A percentile compares a stretch with the other conserved stretches of the same genome.
Evolutionary conservation across 2,329 filamentous ascomycete genomes (phyloP).

Genomic region (Thelonectria olida): DNA sequence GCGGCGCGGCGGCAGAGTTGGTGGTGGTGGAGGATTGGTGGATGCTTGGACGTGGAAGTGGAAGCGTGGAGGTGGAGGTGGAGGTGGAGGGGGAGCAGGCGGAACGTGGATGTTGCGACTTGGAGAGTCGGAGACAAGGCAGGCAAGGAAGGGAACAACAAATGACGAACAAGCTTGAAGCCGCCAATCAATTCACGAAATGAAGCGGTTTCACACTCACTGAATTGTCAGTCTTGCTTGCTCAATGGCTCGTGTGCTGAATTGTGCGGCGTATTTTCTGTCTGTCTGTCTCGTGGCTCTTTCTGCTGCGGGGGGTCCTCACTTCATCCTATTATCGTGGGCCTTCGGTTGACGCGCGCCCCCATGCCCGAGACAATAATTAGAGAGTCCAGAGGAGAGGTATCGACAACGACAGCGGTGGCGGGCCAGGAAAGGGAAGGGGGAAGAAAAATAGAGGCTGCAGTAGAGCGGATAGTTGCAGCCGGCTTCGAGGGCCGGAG

Average conservation of each 20-base stretch:
- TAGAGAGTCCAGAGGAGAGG: not conserved
- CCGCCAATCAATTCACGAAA: too few species aligned
- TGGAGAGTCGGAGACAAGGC: not conserved
- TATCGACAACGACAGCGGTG: not conserved
- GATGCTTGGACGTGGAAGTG: too few species aligned
- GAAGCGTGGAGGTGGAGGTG: not conserved
- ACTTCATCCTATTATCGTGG: slow-evolving; percentile 21
- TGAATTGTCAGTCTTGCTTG: not conserved
- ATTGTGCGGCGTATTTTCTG: not conserved
- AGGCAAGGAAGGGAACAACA: slow-evolving; percentile 1
- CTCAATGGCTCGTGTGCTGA: slow-evolving; percentile 6
- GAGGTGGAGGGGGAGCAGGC: not conserved
- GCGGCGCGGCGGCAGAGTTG: not conserved
- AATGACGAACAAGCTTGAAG: not conserved
- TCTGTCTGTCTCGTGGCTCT: slow-evolving; percentile 3
- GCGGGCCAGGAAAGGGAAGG: not conserved
- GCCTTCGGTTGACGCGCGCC: slow-evolving; percentile 24
- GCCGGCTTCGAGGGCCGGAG: slow-evolving; percentile 18
- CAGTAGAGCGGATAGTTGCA: slow-evolving; percentile 3
- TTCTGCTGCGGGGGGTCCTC: slow-evolving; percentile 14
- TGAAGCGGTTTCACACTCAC: slow-evolving; percentile 8
- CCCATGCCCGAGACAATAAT: slow-evolving; percentile 20
- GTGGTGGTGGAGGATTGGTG: not conserved
- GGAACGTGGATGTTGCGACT: not conserved
- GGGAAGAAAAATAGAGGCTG: not conserved